phyloP scores from a whole-genome alignment of 208 protist species.

The Trypanosoma cruzi region DNA sequence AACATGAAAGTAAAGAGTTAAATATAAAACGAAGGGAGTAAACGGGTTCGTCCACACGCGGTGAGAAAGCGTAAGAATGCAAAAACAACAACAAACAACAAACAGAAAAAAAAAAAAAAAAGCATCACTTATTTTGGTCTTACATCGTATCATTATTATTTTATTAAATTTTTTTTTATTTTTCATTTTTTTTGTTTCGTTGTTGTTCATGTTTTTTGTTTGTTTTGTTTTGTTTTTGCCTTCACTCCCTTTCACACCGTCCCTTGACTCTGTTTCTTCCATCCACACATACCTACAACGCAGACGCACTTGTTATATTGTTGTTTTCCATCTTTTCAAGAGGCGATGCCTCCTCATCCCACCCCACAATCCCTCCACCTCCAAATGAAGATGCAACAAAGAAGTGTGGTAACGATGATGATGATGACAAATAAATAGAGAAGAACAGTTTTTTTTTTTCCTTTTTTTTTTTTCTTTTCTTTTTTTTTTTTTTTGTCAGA shows the following conservation, averaged over 20 bases:
- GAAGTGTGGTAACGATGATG: not conserved
- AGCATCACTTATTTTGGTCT: conserved; percentile 5
- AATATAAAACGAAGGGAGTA: no score
- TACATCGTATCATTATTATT: not conserved
- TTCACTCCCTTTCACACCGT: not conserved
- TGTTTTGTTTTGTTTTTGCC: not conserved
- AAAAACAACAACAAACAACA: conserved; percentile 10
- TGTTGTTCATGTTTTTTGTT: not conserved
- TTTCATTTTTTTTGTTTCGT: not conserved
- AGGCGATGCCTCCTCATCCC: not conserved
- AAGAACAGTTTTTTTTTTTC: conserved; percentile 9
- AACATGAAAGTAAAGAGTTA: no score
- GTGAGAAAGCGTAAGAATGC: not conserved
- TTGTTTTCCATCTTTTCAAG: no score
- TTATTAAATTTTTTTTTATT: not conserved
- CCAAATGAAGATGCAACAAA: not conserved
- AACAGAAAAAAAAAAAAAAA: conserved; percentile 26
- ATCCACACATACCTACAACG: no score
- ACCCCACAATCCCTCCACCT: no score
- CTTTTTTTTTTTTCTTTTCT: conserved; percentile 2
- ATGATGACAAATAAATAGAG: not conserved
- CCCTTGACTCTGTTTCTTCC: not conserved
- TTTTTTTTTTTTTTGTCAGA: conserved; percentile 15
- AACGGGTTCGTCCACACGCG: no score
- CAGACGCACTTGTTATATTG: no score